Evolutionary conservation across 2,329 filamentous ascomycete genomes (phyloP).

Genomic region (Dactylellina cionopaga): DNA sequence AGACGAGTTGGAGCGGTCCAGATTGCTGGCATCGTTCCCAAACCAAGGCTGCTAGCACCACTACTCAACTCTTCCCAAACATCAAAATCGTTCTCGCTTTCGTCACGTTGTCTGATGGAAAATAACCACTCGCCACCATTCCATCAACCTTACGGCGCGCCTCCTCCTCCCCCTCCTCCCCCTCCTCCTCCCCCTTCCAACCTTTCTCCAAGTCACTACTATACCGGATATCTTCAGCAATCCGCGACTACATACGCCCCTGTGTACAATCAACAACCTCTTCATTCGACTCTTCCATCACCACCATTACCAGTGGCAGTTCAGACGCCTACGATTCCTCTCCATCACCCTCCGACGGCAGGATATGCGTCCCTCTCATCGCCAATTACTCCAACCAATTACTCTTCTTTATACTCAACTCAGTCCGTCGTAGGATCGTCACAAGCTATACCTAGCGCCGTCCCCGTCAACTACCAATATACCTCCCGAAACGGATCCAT

Average conservation of each 20-base stretch:
- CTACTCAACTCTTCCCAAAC: constrained; percentile 1
- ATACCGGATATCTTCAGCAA: not conserved
- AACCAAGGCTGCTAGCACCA: constrained; percentile 23
- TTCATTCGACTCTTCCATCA: not conserved
- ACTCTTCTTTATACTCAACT: not conserved
- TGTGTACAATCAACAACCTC: constrained; percentile 13
- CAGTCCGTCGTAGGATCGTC: not conserved
- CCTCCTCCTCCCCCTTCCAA: not conserved
- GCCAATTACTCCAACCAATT: constrained; percentile 5
- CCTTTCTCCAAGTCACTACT: constrained; percentile 1
- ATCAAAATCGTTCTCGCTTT: constrained; percentile 10
- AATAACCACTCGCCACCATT: constrained; percentile 51
- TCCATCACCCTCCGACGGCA: not conserved
- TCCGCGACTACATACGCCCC: not conserved
- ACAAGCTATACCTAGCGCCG: not conserved
- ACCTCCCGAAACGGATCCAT: constrained; percentile 2
- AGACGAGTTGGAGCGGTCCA: constrained; percentile 39
- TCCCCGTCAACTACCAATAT: not conserved
- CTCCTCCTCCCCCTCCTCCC: constrained; percentile 8
- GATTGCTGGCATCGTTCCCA: constrained; percentile 30
- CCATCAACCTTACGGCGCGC: constrained; percentile 46
- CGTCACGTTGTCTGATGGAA: constrained; percentile 49
- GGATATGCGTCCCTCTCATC: constrained; percentile 21
- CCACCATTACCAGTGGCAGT: not conserved
- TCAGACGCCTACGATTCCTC: not conserved